A percentile compares a stretch with the other conserved stretches of the same genome.
Evolutionary conservation across 1,284 basidiomycete species (phyloP).

Genomic region (Schizophyllum amplum): DNA sequence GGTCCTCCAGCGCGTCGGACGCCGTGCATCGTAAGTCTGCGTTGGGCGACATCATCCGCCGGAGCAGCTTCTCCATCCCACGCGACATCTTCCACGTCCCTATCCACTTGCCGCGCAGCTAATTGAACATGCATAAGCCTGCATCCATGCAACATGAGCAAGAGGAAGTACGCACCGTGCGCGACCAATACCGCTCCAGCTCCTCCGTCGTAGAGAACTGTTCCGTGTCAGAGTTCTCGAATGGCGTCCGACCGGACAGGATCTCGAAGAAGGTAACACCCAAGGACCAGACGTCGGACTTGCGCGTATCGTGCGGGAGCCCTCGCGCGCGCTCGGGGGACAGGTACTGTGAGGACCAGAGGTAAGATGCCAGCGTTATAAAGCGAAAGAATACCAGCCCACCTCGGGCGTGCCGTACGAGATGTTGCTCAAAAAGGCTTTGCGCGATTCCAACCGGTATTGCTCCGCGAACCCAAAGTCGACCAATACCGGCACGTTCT

Average conservation of each 20-base stretch:
- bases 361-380: no score
- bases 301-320: constrained; percentile 83
- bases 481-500: constrained; percentile 75
- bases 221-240: constrained; percentile 78
- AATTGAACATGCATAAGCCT: not conserved
- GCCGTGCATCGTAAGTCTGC: constrained; percentile 66
- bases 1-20: constrained; percentile 52
- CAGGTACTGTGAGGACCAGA: no score
- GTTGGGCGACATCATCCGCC: constrained; percentile 71
- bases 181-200: constrained; percentile 75
- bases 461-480: constrained; percentile 91
- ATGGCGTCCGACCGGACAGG: constrained; percentile 83
- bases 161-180: constrained; percentile 45
- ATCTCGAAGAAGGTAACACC: constrained; percentile 93
- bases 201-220: constrained; percentile 77
- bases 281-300: constrained; percentile 89
- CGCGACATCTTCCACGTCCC: constrained; percentile 70
- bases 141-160: not conserved
- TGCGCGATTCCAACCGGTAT: constrained; percentile 51
- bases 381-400: constrained; percentile 14
- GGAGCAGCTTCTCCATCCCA: constrained; percentile 55
- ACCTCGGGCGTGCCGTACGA: constrained; percentile 89
- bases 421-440: constrained; percentile 75
- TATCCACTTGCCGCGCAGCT: constrained; percentile 80
- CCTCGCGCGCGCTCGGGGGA: constrained; percentile 84